Base-by-base conservation (phyloP, 352 stramenopile genomes). In the Globisporangium alternatum region DNA sequence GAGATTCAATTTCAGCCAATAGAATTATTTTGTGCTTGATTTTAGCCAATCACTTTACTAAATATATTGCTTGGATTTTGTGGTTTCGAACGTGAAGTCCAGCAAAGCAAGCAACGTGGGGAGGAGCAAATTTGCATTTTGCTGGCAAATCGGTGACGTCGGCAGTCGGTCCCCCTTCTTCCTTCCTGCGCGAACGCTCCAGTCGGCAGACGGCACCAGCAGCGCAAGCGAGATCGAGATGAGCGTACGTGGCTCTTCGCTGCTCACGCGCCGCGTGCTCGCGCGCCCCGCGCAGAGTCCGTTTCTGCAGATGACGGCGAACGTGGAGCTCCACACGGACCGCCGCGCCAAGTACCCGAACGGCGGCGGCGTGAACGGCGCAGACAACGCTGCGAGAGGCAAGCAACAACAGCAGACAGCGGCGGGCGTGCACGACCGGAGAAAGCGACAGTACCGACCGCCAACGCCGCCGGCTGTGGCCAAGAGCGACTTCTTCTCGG, bases 381-480 rank as follows among this genome's bases (percentile, higher is more conserved):
- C 28, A 10, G 28, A 45, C 10, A 17, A 19, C 21, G 35, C 30
- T 19, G 47, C 56, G 21, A 52, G 57, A 21, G 17, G 37, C 22
- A 58, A 58, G 19, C 31, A 51, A n/a, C 39, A 57, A 12, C 31
- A 51, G 28, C 39, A 57, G 19, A 5, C 22, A 10, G 31, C 41
- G 1, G 45, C 10, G 10, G 47, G 45, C 10, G 55, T 45, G 3
- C 56, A 69, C 31, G 64, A 69, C 25, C 64, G 64, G n/a, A 60
- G 64, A 47, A 69, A 69, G 53, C 64, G 64, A 7, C 64, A 69
- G 48, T 65, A 56, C 56, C 64, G 64, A 30, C 56, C 56, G 4
- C 39, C 56, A 15, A 39, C 28, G 28, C 41, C 17, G 25, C 25
- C 37, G 2, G 8, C 37, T 13, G 47, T 28, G 52, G 25, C 39